A percentile compares a stretch with the other conserved stretches of the same genome.
Evolutionary conservation across 2,329 filamentous ascomycete genomes (phyloP).

Genomic region (Apiospora kogelbergensis): DNA sequence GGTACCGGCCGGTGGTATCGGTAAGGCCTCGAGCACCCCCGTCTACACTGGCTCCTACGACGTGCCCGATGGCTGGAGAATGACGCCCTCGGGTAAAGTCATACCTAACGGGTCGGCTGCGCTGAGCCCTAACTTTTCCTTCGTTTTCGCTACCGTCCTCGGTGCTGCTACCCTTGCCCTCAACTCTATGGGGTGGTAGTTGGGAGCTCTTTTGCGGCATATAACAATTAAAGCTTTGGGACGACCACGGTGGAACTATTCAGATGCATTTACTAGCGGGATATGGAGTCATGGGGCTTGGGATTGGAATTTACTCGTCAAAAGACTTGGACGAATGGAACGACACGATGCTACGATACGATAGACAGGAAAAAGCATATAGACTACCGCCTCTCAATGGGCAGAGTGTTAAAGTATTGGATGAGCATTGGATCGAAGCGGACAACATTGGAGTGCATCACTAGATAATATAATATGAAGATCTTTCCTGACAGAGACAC

Average conservation of each 20-base stretch:
- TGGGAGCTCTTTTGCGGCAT: conserved; percentile 40
- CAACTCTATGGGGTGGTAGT: conserved; percentile 33
- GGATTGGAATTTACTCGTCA: not conserved
- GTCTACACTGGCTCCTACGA: conserved; percentile 34
- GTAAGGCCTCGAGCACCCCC: conserved; percentile 51
- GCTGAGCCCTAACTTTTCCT: conserved; percentile 29
- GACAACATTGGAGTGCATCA: not conserved
- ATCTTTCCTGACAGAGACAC: not conserved
- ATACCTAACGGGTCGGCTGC: conserved; percentile 68
- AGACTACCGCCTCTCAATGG: not conserved
- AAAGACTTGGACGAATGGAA: not conserved
- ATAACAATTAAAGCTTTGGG: conserved; percentile 38
- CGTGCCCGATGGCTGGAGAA: conserved; percentile 77
- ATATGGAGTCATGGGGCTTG: not conserved
- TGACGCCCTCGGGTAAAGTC: conserved; percentile 77
- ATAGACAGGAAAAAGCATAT: conserved; percentile 7
- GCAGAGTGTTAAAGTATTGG: not conserved
- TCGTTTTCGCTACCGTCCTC: conserved; percentile 49
- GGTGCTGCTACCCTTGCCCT: conserved; percentile 39
- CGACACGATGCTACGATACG: not conserved
- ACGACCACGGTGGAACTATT: conserved; percentile 34
- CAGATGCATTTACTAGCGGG: not conserved
- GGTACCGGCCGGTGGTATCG: conserved; percentile 71
- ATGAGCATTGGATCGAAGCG: not conserved
- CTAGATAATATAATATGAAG: not conserved